Percentiles rank a stretch among this genome's conserved stretches.
Conservation (phyloP, 1,284 basidiomycete genomes). For the Bondarzewia mesenterica region DNA sequence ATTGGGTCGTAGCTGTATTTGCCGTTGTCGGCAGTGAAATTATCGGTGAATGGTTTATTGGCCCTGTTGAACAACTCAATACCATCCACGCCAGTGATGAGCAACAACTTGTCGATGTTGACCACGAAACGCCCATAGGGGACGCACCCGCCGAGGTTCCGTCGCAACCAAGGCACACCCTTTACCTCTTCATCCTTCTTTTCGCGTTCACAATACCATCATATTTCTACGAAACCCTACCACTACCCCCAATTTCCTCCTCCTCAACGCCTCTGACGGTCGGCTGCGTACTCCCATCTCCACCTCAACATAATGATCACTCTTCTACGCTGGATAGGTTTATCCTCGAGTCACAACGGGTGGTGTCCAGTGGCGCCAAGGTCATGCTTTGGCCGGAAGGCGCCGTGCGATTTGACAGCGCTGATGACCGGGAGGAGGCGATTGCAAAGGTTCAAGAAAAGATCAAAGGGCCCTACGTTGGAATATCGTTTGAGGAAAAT, state of each 20-base stretch:
- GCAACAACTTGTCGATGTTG: conserved; percentile 9
- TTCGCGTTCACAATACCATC: conserved; percentile 49
- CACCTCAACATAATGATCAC: conserved; percentile 27
- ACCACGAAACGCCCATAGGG: background rate
- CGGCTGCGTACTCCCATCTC: conserved; percentile 54
- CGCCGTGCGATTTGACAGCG: conserved; percentile 53
- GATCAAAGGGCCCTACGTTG: conserved; percentile 37
- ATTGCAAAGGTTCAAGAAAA: conserved; percentile 34
- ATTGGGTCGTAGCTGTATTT: conserved; percentile 67
- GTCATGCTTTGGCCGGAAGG: conserved; percentile 77
- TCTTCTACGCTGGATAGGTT: conserved; percentile 47
- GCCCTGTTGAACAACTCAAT: conserved; percentile 16
- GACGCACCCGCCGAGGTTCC: background rate
- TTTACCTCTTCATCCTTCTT: conserved; percentile 34
- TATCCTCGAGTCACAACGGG: conserved; percentile 41
- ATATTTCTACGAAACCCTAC: conserved; percentile 32
- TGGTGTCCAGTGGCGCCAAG: conserved; percentile 29
- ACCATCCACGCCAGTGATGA: background rate
- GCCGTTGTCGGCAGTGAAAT: conserved; percentile 54
- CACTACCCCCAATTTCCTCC: conserved; percentile 32
- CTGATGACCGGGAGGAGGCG: conserved; percentile 37
- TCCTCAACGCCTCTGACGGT: conserved; percentile 48
- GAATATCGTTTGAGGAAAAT: conserved; percentile 61
- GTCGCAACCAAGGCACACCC: conserved; percentile 9
- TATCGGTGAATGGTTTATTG: conserved; percentile 48